A percentile compares a stretch with the other conserved stretches of the same genome.
phyloP scores from a whole-genome alignment of 1,284 basidiomycete genomes.

The Limonomyces culmigenus region DNA sequence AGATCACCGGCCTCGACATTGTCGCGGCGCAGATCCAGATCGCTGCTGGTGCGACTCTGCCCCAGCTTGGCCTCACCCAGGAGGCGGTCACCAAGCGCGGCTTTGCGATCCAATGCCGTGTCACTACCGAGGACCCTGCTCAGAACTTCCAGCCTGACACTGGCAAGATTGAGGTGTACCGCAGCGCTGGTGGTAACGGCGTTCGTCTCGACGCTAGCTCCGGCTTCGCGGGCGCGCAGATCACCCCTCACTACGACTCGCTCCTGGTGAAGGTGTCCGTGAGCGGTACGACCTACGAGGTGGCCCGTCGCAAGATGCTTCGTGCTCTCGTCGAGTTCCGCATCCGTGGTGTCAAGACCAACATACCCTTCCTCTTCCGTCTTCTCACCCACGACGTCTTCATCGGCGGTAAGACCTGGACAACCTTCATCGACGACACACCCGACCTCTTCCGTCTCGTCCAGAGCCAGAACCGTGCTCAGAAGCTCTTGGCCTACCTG shows the following conservation, averaged over 20 bases:
- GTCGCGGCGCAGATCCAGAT: constrained; percentile 98
- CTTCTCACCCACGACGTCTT: constrained; percentile 97
- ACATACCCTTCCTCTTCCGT: constrained; percentile 98
- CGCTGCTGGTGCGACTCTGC: constrained; percentile 89
- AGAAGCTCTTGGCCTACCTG: constrained; percentile 92
- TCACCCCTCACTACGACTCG: constrained; percentile 98
- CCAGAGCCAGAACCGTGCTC: constrained; percentile 94
- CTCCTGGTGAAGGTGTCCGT: constrained; percentile 95
- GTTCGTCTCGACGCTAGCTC: constrained; percentile 95
- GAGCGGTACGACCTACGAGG: constrained; percentile 95
- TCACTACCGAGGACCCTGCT: constrained; percentile 97
- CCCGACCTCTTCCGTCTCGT: constrained; percentile 98
- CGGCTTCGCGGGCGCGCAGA: constrained; percentile 97
- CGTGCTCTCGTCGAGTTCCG: constrained; percentile 98
- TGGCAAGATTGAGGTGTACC: constrained; percentile 98
- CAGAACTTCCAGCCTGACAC: constrained; percentile 94
- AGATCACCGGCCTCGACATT: constrained; percentile 97
- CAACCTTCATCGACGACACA: constrained; percentile 98
- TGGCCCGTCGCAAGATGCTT: constrained; percentile 97
- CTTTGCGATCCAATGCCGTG: constrained; percentile 96
- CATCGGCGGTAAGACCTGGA: constrained; percentile 95
- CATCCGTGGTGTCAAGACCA: constrained; percentile 98
- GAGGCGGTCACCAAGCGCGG: constrained; percentile 93
- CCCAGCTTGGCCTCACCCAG: constrained; percentile 93
- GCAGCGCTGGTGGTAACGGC: constrained; percentile 96